Percentiles rank a stretch among this genome's conserved stretches.
Evolutionary conservation across 164 flowering plant species (phyloP).

Genomic region (Taxillus chinensis): DNA sequence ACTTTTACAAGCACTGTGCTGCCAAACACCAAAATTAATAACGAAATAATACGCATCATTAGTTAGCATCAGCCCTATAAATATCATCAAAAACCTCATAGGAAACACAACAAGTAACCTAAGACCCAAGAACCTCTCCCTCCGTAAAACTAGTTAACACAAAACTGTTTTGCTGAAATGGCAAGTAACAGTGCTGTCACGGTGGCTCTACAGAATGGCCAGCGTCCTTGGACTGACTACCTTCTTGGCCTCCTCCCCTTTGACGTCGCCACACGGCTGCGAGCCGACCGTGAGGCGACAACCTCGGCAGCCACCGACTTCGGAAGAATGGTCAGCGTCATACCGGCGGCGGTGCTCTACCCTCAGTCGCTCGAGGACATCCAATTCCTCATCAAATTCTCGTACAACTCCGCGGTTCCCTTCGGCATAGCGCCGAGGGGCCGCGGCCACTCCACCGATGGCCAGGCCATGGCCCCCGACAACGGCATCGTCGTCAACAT

Average conservation of each 20-base stretch:
- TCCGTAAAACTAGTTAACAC: no score
- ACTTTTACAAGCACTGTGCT: no score
- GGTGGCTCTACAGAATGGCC: conserved; percentile 18
- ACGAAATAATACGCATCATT: no score
- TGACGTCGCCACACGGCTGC: conserved; percentile 24
- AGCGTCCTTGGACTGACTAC: conserved; percentile 14
- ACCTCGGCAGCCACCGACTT: conserved; percentile 44
- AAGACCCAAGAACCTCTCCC: no score
- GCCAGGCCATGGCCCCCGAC: conserved; percentile 58
- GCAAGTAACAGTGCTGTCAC: conserved; percentile 10
- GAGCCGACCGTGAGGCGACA: conserved; percentile 20
- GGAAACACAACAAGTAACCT: no score
- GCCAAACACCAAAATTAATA: no score
- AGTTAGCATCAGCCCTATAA: no score
- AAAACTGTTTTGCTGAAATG: not conserved
- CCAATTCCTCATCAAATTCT: conserved; percentile 23
- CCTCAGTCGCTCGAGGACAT: conserved; percentile 55
- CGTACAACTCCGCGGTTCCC: conserved; percentile 23
- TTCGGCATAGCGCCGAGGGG: conserved; percentile 62
- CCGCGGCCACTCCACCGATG: conserved; percentile 59
- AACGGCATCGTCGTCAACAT: conserved; percentile 78
- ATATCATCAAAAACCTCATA: no score
- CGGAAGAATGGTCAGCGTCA: conserved; percentile 32
- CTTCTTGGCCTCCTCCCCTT: conserved; percentile 23
- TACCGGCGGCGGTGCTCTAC: conserved; percentile 51